These are phyloP conservation scores for Colletotrichum aenigma DNA, from an alignment of 2,329 filamentous ascomycete species.

Conservation along the genomic window DNA sequence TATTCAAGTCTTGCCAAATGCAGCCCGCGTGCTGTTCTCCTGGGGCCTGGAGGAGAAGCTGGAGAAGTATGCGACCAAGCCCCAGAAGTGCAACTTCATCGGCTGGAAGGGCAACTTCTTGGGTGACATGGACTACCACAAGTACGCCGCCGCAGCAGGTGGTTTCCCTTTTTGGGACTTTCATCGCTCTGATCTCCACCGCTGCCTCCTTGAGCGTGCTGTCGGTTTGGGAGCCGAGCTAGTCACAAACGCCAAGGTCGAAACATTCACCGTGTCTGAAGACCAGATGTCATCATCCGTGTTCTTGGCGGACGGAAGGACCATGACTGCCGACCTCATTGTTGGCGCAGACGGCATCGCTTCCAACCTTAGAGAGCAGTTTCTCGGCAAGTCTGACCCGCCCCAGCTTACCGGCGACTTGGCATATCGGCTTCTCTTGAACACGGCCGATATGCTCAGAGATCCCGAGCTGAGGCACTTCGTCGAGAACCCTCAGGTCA, in stretches of 20 bases:
- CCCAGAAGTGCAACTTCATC: slow-evolving; percentile 14
- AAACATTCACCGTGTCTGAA: slow-evolving; percentile 8
- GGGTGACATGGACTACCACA: slow-evolving; percentile 16
- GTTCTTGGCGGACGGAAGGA: slow-evolving; percentile 25
- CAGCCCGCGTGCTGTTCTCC: slow-evolving; percentile 12
- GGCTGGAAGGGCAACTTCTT: slow-evolving; percentile 21
- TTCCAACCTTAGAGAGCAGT: slow-evolving; percentile 24
- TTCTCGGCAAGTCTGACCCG: slow-evolving; percentile 6
- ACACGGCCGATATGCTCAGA: slow-evolving; percentile 24
- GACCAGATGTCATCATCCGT: background rate
- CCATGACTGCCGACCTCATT: slow-evolving; percentile 40
- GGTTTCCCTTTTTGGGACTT: slow-evolving; percentile 21
- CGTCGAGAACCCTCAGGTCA: slow-evolving; percentile 25
- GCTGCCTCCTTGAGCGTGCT: slow-evolving; percentile 10
- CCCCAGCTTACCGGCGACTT: slow-evolving; percentile 30
- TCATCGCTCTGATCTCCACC: slow-evolving; percentile 22
- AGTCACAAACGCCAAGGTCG: slow-evolving; percentile 3
- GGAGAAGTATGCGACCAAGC: slow-evolving; percentile 20
- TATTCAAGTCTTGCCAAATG: slow-evolving; percentile 22
- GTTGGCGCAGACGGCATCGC: slow-evolving; percentile 51
- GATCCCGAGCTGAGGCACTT: slow-evolving; percentile 26
- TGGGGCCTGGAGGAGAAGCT: slow-evolving; percentile 22
- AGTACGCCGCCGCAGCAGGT: slow-evolving; percentile 12
- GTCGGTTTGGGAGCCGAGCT: slow-evolving; percentile 14
- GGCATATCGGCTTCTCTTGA: slow-evolving; percentile 30